Percentiles rank a stretch among this genome's conserved stretches.
Conservation (phyloP, 805 yeast genomes). For the Cyberlindnera nakhonratchasimensis region DNA sequence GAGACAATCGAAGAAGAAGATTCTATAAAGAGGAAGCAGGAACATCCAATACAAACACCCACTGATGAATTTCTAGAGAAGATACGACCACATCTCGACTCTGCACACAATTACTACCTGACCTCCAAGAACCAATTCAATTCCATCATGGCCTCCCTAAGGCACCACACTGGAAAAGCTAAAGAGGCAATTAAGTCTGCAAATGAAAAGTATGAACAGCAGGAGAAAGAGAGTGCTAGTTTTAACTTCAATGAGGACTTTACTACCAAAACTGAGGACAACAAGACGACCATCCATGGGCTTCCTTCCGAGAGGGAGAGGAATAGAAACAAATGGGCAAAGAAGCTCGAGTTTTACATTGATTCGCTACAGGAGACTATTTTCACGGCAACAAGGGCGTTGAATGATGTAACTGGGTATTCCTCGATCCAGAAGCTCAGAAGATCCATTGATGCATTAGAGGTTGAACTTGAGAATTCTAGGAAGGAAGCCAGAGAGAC, state of each 20-base stretch:
- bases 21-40: not conserved
- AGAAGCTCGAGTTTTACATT: slow-evolving; percentile 45
- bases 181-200: slow-evolving; percentile 35
- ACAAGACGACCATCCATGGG: slow-evolving; percentile 30
- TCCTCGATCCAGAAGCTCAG: slow-evolving; percentile 72
- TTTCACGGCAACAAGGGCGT: slow-evolving; percentile 57
- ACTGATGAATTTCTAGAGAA: slow-evolving; percentile 15
- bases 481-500: slow-evolving; percentile 45
- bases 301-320: slow-evolving; percentile 46
- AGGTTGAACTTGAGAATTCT: slow-evolving; percentile 45
- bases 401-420: slow-evolving; percentile 93
- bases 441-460: slow-evolving; percentile 52
- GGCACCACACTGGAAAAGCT: slow-evolving; percentile 28
- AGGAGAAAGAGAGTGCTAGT: slow-evolving; percentile 35
- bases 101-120: slow-evolving; percentile 17
- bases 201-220: slow-evolving; percentile 34
- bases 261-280: slow-evolving; percentile 6
- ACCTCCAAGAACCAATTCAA: slow-evolving; percentile 16
- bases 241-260: slow-evolving; percentile 36
- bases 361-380: slow-evolving; percentile 56
- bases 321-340: slow-evolving; percentile 38
- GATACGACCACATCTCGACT: slow-evolving; percentile 23
- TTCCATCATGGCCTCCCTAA: slow-evolving; percentile 15
- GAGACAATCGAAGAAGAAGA: not conserved
- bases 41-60: slow-evolving; percentile 1